Conservation (phyloP, 139 green algal species). For the Chlamydomonas asymmetrica region DNA sequence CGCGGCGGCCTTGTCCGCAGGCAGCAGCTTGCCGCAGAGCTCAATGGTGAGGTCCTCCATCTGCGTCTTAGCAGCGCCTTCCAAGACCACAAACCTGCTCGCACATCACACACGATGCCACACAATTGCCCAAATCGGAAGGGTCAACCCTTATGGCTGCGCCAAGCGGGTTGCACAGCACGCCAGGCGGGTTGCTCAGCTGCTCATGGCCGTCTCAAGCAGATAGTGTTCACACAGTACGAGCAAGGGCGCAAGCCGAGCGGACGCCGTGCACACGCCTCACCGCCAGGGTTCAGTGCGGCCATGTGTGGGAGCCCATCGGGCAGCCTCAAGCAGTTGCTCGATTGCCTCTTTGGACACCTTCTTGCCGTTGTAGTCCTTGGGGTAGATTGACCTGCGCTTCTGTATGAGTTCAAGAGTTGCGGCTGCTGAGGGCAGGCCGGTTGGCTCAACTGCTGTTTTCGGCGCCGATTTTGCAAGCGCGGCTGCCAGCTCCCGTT, state of each 20-base stretch:
- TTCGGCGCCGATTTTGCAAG: constrained; percentile 3
- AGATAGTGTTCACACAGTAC: too few species aligned
- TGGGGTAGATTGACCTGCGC: constrained; percentile 50
- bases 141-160: too few species aligned
- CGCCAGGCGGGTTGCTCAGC: too few species aligned
- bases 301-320: constrained; percentile 70
- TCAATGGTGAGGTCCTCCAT: constrained; percentile 52
- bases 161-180: too few species aligned
- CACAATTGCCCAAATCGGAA: too few species aligned
- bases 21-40: constrained; percentile 35
- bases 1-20: constrained; percentile 41
- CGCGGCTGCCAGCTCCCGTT: too few species aligned
- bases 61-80: constrained; percentile 26
- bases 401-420: constrained; percentile 17
- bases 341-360: constrained; percentile 31
- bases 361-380: constrained; percentile 50
- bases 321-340: constrained; percentile 37
- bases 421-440: neutral
- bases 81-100: constrained; percentile 63
- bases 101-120: too few species aligned
- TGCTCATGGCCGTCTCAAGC: too few species aligned
- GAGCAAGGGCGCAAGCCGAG: too few species aligned
- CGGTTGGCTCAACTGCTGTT: neutral
- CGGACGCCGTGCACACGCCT: too few species aligned
- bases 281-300: constrained; percentile 64